Evolutionary conservation across 257 asterid genomes (phyloP), one percentile per base, ranked within the genome.

Genomic region (Solanum peruvianum): DNA sequence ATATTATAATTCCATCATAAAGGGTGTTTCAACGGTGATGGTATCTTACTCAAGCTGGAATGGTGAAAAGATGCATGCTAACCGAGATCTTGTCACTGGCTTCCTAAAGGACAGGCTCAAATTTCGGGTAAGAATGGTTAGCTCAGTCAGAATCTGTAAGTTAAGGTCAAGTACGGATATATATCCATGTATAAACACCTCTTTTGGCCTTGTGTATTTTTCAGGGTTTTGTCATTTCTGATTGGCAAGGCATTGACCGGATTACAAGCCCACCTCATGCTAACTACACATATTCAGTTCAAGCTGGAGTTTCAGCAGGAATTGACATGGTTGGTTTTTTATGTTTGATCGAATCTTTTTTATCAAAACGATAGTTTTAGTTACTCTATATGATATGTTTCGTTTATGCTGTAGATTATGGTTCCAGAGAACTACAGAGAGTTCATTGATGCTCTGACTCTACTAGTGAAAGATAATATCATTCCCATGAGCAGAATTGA

Each of bases 401-500:
- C 7, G 12, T 81, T 70, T 49, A 52, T 13, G 73, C 62, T 83
- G 29, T 86, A 92, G 94, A 56, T 91, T 81, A 91, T 92, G 93
- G 88, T 92, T 84, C 94, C 94, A 15, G 58, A 86, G 56, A 90
- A 87, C 42, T 88, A 87, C 41, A 77, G 37, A 1, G 94, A 90
- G 52, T 92, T 90, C 42, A 87, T 91, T 20, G 90, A 85, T 82
- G 45, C 70, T 47, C 87, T 92, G 21, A 90, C 92, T 33, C 77
- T 67, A 16, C 78, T 86, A 82, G 93, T 90, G 86, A 91, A 89
- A 76, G 87, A 86, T 33, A 89, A 89, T 4, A 29, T 87, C 70
- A 92, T 92, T 84, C 91, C 92, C 11, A 85, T 91, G 86, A 90
- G 92, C 86, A 73, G 94, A 82, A 92, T 92, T 67, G 89, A 92